These are phyloP conservation scores for Begonia masoniana DNA, from an alignment of 306 rosid genomes.

Conservation along the genomic window DNA sequence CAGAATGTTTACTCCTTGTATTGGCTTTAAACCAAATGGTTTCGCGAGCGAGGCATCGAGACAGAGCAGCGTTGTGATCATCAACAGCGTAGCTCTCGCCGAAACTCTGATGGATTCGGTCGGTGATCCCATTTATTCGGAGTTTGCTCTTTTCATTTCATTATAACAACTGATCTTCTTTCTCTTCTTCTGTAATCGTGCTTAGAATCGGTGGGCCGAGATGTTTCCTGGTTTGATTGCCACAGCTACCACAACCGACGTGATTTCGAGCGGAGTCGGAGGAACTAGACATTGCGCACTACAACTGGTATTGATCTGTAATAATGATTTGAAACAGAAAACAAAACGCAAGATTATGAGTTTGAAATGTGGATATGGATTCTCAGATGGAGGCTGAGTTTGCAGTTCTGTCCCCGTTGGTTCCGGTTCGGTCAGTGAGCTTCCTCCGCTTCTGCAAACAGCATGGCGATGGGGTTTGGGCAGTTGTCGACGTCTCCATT, in stretches of 20 bases:
- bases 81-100: conserved; percentile 52
- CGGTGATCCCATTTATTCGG: conserved; percentile 2
- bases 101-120: conserved; percentile 78
- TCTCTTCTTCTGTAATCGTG: neutral
- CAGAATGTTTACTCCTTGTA: conserved; percentile 37
- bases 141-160: too few species aligned
- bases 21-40: conserved; percentile 28
- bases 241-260: conserved; percentile 69
- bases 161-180: neutral
- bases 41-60: conserved; percentile 75
- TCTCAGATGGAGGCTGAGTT: conserved; percentile 86
- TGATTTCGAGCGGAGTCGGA: conserved; percentile 65
- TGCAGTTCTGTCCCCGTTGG: conserved; percentile 86
- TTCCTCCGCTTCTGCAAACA: conserved; percentile 75
- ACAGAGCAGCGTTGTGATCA: conserved; percentile 57
- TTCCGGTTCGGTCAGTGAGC: conserved; percentile 72
- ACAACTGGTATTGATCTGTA: conserved; percentile 39
- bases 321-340: neutral
- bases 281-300: conserved; percentile 50
- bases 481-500: conserved; percentile 70
- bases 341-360: neutral
- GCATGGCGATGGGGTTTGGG: conserved; percentile 65
- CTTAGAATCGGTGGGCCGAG: conserved; percentile 84
- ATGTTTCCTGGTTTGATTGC: conserved; percentile 87
- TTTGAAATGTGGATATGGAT: neutral